Percentiles rank a stretch among this genome's conserved stretches.
phyloP scores from a whole-genome alignment of 306 rosid genomes.

The Nissolia schottii region DNA sequence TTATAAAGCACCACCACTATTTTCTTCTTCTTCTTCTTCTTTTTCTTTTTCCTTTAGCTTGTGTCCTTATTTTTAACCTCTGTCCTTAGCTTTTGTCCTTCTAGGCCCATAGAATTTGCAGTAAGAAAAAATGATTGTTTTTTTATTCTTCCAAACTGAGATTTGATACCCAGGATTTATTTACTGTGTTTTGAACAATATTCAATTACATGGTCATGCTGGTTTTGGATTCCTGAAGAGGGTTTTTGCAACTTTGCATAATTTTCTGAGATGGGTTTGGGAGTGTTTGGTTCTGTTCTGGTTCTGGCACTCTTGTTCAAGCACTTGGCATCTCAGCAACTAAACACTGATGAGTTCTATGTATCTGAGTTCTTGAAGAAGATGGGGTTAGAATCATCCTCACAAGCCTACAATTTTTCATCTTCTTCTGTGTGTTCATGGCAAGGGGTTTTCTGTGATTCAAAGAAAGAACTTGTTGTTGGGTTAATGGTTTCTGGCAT shows the following conservation, averaged over 20 bases:
- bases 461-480: slow-evolving; percentile 38
- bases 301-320: slow-evolving; percentile 57
- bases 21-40: not conserved
- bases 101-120: slow-evolving; percentile 6
- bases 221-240: slow-evolving; percentile 32
- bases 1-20: not conserved
- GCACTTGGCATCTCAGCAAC: slow-evolving; percentile 69
- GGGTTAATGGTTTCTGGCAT: slow-evolving; percentile 49
- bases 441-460: slow-evolving; percentile 75
- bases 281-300: slow-evolving; percentile 55
- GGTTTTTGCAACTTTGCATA: slow-evolving; percentile 14
- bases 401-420: slow-evolving; percentile 53
- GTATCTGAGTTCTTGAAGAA: slow-evolving; percentile 65
- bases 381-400: slow-evolving; percentile 42
- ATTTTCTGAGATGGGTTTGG: slow-evolving; percentile 60
- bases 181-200: no score
- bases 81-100: not conserved
- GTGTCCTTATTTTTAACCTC: no score
- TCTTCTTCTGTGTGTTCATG: slow-evolving; percentile 70
- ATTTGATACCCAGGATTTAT: not conserved
- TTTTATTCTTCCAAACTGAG: not conserved
- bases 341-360: slow-evolving; percentile 74
- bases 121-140: slow-evolving; percentile 18
- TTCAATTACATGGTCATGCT: slow-evolving; percentile 28
- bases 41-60: not conserved